Conservation (phyloP, 768 basidiomycete species). For the Goffeauzyma gilvescens region DNA sequence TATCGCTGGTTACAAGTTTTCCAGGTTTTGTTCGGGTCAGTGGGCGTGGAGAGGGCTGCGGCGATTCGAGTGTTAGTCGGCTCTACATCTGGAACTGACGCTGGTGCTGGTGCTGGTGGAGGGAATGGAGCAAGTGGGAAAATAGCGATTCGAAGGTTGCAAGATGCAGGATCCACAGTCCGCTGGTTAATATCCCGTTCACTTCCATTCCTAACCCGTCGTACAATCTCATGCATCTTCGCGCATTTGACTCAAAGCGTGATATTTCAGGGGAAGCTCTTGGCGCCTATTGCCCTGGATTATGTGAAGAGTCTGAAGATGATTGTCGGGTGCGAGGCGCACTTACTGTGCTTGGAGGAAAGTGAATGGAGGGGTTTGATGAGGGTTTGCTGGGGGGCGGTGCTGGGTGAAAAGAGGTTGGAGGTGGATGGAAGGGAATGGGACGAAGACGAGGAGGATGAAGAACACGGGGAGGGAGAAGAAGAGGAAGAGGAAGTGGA, state of each 20-base stretch:
- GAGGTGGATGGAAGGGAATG: slow-evolving; percentile 28
- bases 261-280: slow-evolving; percentile 40
- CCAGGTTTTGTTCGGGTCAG: slow-evolving; percentile 50
- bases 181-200: slow-evolving; percentile 56
- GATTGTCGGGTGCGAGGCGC: slow-evolving; percentile 49
- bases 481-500: slow-evolving; percentile 18
- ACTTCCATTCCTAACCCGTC: slow-evolving; percentile 41
- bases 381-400: slow-evolving; percentile 55
- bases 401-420: slow-evolving; percentile 43
- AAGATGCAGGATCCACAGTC: slow-evolving; percentile 47
- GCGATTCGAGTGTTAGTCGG: no score
- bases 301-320: slow-evolving; percentile 59
- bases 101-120: no score
- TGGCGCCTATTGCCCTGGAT: slow-evolving; percentile 50
- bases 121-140: no score
- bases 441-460: slow-evolving; percentile 22
- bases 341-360: slow-evolving; percentile 55
- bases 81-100: no score
- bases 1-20: slow-evolving; percentile 60
- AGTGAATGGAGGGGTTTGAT: slow-evolving; percentile 50
- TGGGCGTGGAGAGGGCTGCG: slow-evolving; percentile 44
- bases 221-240: slow-evolving; percentile 42
- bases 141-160: no score
- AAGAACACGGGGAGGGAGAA: slow-evolving; percentile 15
- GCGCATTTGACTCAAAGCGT: slow-evolving; percentile 48